phyloP scores from a whole-genome alignment of 164 flowering plant genomes.

The Sedum album region DNA sequence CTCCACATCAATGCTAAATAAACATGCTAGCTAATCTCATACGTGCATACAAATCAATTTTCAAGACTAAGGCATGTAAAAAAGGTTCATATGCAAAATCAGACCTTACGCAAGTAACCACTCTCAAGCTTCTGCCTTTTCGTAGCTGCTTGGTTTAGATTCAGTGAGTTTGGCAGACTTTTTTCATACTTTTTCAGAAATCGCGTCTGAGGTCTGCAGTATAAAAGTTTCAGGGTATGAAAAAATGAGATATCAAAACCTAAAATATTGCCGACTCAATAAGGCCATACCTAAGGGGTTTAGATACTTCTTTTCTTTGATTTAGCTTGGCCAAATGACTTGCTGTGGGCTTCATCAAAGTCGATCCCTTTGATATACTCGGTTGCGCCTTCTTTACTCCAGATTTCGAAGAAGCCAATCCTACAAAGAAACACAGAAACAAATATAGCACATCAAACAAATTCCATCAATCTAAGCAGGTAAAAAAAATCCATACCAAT shows the following conservation, averaged over 20 bases:
- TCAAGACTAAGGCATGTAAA: background rate
- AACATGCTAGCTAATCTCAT: background rate
- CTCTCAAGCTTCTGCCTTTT: constrained; percentile 55
- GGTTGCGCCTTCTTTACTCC: constrained; percentile 24
- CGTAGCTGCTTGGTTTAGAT: constrained; percentile 18
- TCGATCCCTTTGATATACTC: constrained; percentile 37
- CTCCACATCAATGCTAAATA: background rate
- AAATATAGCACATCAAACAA: background rate
- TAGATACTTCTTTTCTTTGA: constrained; percentile 22
- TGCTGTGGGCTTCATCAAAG: constrained; percentile 87
- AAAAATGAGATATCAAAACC: background rate
- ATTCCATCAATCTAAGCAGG: background rate
- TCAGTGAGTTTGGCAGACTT: constrained; percentile 4
- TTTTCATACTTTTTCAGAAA: constrained; percentile 12
- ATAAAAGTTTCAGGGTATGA: background rate
- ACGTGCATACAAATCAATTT: background rate
- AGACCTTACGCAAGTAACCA: constrained; percentile 46
- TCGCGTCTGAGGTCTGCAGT: constrained; percentile 22
- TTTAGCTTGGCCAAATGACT: constrained; percentile 83
- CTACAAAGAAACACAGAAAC: background rate
- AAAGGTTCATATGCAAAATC: background rate
- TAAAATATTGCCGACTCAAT: background rate
- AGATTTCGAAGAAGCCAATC: constrained; percentile 20
- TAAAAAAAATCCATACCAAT: background rate
- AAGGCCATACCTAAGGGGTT: background rate